Evolutionary conservation across 2,329 filamentous ascomycete genomes (phyloP).

Genomic region (Scedosporium boydii): DNA sequence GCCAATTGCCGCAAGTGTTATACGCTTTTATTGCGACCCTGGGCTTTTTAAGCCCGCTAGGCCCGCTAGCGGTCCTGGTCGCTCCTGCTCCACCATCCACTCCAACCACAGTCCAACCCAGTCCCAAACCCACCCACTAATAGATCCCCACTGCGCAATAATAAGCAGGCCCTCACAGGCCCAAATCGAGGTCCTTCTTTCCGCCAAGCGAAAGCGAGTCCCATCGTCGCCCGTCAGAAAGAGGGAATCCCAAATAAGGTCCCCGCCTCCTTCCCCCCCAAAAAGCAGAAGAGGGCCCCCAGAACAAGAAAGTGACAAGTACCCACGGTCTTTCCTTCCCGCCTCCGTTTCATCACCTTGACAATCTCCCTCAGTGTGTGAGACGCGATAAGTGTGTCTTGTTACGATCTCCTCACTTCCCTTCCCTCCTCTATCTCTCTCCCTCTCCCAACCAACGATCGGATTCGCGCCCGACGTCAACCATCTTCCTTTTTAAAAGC

Average conservation of each 20-base stretch:
- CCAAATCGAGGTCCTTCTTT: no score
- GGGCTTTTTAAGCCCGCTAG: neutral
- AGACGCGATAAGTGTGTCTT: neutral
- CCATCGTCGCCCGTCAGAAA: no score
- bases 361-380: neutral
- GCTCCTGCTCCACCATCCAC: no score
- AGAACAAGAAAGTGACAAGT: neutral
- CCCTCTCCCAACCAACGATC: neutral
- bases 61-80: no score
- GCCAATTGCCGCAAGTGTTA: constrained; percentile 4
- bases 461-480: neutral
- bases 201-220: no score
- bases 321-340: neutral
- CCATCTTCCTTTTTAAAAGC: neutral
- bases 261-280: neutral
- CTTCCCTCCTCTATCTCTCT: neutral
- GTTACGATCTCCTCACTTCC: neutral
- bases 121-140: neutral
- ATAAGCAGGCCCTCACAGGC: neutral
- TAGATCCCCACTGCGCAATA: neutral
- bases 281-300: neutral
- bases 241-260: neutral
- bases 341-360: neutral
- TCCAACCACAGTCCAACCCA: no score
- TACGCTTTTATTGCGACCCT: neutral